Evolutionary conservation across 352 stramenopile genomes (phyloP).

Genomic region (Plasmopara halstedii): DNA sequence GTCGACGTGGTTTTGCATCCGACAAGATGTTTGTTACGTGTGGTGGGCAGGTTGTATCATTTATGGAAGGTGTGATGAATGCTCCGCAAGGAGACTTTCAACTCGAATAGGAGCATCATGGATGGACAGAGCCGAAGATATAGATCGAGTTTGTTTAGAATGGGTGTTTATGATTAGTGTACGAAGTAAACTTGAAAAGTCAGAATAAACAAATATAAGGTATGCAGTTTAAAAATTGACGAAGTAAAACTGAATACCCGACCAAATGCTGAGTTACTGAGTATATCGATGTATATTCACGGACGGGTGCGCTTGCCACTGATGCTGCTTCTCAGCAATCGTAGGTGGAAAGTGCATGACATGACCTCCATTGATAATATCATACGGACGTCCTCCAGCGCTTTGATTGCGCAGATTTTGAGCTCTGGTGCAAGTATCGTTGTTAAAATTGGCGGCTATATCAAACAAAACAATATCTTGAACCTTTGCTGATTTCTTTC

Average conservation of each 20-base stretch:
- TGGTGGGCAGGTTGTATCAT: conserved; percentile 68
- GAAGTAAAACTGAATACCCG: no score
- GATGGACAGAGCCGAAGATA: not conserved
- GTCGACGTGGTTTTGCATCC: conserved; percentile 19
- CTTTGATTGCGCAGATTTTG: conserved; percentile 72
- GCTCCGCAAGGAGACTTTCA: conserved; percentile 46
- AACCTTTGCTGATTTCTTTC: conserved; percentile 50
- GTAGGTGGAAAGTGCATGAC: conserved; percentile 51
- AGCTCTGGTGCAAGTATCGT: conserved; percentile 26
- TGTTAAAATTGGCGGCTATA: not conserved
- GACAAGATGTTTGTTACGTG: conserved; percentile 80
- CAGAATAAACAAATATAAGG: conserved; percentile 1
- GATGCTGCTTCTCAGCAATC: conserved; percentile 58
- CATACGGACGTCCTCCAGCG: conserved; percentile 43
- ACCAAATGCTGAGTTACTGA: no score
- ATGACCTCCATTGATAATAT: conserved; percentile 57
- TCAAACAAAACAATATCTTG: not conserved
- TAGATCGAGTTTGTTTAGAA: conserved; percentile 16
- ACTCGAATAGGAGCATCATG: conserved; percentile 18
- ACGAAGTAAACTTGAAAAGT: not conserved
- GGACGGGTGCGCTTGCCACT: conserved; percentile 57
- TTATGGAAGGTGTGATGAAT: conserved; percentile 81
- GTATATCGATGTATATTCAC: conserved; percentile 60
- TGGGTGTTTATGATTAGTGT: conserved; percentile 18
- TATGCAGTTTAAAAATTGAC: conserved; percentile 1